A percentile compares a stretch with the other conserved stretches of the same genome.
phyloP scores from a whole-genome alignment of 805 yeast genomes.

The Yamadazyma scolyti region DNA sequence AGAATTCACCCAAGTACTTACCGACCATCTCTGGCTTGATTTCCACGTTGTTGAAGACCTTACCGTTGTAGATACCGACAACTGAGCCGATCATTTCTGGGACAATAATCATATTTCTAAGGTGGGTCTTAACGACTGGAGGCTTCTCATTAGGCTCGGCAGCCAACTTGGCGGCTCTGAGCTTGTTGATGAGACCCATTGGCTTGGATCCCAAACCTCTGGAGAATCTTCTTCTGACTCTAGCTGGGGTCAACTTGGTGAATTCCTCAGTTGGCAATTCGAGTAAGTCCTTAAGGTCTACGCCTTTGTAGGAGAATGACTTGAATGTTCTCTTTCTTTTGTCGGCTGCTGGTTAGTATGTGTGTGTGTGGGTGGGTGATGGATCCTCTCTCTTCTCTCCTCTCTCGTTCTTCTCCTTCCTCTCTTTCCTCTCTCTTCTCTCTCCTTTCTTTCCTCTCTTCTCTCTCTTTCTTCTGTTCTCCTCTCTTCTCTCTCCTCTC shows the following conservation, averaged over 20 bases:
- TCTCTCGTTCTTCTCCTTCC: no score
- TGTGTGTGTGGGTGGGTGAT: slow-evolving; percentile 1
- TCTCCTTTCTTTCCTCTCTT: no score
- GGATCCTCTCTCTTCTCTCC: no score
- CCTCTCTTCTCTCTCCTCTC: no score
- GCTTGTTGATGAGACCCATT: slow-evolving; percentile 93
- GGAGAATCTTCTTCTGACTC: slow-evolving; percentile 99
- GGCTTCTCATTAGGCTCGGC: slow-evolving; percentile 95
- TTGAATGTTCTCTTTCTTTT: slow-evolving; percentile 90
- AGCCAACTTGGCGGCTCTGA: slow-evolving; percentile 94
- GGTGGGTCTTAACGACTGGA: slow-evolving; percentile 96
- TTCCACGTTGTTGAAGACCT: slow-evolving; percentile 98
- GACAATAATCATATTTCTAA: slow-evolving; percentile 96
- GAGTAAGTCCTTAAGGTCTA: slow-evolving; percentile 90
- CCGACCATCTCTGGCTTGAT: slow-evolving; percentile 99
- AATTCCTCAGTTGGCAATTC: slow-evolving; percentile 95
- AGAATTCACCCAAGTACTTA: slow-evolving; percentile 99
- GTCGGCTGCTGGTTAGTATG: slow-evolving; percentile 33
- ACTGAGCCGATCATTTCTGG: slow-evolving; percentile 99
- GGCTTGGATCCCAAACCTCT: slow-evolving; percentile 96
- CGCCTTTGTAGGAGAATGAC: slow-evolving; percentile 98
- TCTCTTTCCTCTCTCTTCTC: no score
- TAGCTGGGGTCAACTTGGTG: slow-evolving; percentile 93
- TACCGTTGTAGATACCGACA: slow-evolving; percentile 99
- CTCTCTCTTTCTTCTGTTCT: no score